Percentiles rank a stretch among this genome's conserved stretches.
phyloP scores from a whole-genome alignment of 2,329 filamentous ascomycete genomes.

The Blastomyces percursus region DNA sequence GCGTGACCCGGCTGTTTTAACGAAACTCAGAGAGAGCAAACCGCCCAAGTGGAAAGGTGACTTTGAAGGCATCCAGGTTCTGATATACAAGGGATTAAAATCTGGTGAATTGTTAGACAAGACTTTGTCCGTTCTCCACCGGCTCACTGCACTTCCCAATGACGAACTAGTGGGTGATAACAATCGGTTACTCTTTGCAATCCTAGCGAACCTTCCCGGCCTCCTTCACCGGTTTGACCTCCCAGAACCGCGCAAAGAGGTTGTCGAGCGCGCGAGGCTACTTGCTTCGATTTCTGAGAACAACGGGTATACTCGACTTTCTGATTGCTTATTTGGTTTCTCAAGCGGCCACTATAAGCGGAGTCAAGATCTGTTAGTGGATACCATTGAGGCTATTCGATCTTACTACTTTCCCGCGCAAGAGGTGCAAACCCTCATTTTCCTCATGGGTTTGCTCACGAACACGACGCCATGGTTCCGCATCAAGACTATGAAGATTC shows the following conservation, averaged over 20 bases:
- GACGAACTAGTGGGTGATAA: constrained; percentile 73
- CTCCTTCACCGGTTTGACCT: constrained; percentile 70
- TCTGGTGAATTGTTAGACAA: constrained; percentile 73
- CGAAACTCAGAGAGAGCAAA: constrained; percentile 62
- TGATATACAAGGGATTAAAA: constrained; percentile 84
- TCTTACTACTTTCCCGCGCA: constrained; percentile 69
- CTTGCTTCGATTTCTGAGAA: constrained; percentile 62
- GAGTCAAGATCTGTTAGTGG: constrained; percentile 63
- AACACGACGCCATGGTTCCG: constrained; percentile 87
- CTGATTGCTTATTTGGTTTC: constrained; percentile 59
- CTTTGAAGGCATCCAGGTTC: constrained; percentile 74
- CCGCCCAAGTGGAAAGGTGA: constrained; percentile 78
- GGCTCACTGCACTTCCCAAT: constrained; percentile 65
- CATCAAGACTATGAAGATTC: constrained; percentile 79
- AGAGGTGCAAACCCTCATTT: constrained; percentile 77
- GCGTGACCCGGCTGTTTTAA: constrained; percentile 55
- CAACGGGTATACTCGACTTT: constrained; percentile 57
- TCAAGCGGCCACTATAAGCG: constrained; percentile 54
- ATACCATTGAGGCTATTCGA: constrained; percentile 62
- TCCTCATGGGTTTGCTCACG: constrained; percentile 80
- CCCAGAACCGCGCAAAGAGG: constrained; percentile 41
- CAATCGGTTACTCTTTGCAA: constrained; percentile 67
- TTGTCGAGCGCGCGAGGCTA: constrained; percentile 53
- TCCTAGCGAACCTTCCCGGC: constrained; percentile 84
- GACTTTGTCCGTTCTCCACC: constrained; percentile 66